A percentile compares a stretch with the other conserved stretches of the same genome.
Conservation (phyloP, 768 basidiomycete genomes). For the Strobilomyces echinocephalus region DNA sequence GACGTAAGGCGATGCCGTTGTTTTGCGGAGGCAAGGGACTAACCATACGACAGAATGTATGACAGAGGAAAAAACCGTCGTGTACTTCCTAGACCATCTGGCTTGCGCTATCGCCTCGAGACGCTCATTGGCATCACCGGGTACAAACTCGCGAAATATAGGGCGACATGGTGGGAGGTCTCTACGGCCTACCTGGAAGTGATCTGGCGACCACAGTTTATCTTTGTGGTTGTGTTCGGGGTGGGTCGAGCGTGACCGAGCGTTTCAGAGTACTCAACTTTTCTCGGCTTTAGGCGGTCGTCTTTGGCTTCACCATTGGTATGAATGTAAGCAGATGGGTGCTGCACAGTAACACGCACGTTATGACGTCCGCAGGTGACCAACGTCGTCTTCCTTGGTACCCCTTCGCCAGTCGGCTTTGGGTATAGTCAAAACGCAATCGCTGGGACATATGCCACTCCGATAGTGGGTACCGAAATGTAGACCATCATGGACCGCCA, state of each 20-base stretch:
- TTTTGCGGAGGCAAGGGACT: not conserved
- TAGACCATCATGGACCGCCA: not conserved
- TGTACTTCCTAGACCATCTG: conserved; percentile 22
- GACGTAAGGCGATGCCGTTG: conserved; percentile 33
- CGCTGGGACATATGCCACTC: conserved; percentile 43
- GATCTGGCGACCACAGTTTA: conserved; percentile 47
- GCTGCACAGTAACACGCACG: not conserved
- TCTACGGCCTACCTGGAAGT: conserved; percentile 34
- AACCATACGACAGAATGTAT: conserved; percentile 36
- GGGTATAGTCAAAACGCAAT: conserved; percentile 39
- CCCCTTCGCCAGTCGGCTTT: conserved; percentile 43
- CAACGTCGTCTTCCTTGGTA: conserved; percentile 50
- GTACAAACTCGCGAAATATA: conserved; percentile 39
- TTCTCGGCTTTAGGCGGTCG: conserved; percentile 27
- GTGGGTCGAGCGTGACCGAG: conserved; percentile 12
- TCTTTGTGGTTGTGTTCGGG: conserved; percentile 37
- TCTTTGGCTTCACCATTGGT: conserved; percentile 49
- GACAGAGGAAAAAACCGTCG: conserved; percentile 41
- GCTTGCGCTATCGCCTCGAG: conserved; percentile 40
- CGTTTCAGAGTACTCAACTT: not conserved
- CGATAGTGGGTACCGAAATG: conserved; percentile 31
- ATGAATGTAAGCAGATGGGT: conserved; percentile 32
- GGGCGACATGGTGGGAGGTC: conserved; percentile 37
- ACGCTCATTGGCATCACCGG: conserved; percentile 49
- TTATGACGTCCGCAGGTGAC: conserved; percentile 37